Base-by-base conservation (phyloP, 257 asterid species). In the Fraxinus excelsior region DNA sequence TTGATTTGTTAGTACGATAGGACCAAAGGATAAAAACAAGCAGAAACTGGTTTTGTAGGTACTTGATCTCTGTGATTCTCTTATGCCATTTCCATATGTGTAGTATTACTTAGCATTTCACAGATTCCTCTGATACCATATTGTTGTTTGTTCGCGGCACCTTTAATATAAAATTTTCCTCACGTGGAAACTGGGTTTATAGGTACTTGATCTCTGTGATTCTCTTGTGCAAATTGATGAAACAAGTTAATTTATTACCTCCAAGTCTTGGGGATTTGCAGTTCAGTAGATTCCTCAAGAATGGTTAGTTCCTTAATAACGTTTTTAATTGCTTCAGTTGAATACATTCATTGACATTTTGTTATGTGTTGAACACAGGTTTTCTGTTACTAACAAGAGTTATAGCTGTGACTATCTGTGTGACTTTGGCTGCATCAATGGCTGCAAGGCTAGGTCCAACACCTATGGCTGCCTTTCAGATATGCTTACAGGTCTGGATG, bases 401-500 rank as follows among this genome's bases (percentile, higher is more conserved):
- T 23, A 69, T 96, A 58, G 99, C 99, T 11, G 97, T 80, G 53
- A 96, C 99, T 25, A 87, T 93, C 7, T 93, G 99, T 68, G 99
- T 96, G 38, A 96, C 99, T 0, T 73, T 96, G 80, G 89, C 94
- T 18, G 94, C 99, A 13, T 96, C 99, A 44, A 73, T 82, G 88
- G 98, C 99, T 66, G 96, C 99, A 77, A 85, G 97, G 78, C 88
- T 91, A 4, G 99, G 99, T 70, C 25, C 97, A 11, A 93, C 90
- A 16, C 64, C 84, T 13, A 96, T 96, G 99, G 99, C 99, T 81
- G 96, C 99, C 4, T 96, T 96, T 73, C 99, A 96, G 71, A 77
- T 96, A 67, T 91, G 99, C 88, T 84, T 96, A 49, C 99, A 96
- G 67, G 91, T 96, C 31, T 96, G 99, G 99, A 64, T 96, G 85